Evolutionary conservation across 345 rosid genomes (phyloP).

Genomic region (Citrus mangshanensis): DNA sequence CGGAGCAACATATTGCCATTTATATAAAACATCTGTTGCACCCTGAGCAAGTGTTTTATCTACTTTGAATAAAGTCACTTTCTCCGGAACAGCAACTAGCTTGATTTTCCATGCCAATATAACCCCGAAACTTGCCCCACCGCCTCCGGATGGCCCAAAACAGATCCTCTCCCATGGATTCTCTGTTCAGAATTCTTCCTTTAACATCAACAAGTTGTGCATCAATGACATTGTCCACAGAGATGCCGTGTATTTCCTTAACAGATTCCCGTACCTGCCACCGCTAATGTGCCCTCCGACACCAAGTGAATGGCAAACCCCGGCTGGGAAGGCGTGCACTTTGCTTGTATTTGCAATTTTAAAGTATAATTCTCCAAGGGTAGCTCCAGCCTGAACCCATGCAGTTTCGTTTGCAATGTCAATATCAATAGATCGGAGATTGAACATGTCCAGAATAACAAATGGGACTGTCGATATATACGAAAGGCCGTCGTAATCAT

Average conservation of each 20-base stretch:
- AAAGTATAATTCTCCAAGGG: background rate
- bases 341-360: background rate
- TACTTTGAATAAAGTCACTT: background rate
- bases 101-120: background rate
- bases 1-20: background rate
- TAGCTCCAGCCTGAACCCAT: constrained; percentile 1
- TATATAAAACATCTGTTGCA: background rate
- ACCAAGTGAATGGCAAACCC: background rate
- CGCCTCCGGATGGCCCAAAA: constrained; percentile 10
- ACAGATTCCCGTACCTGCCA: background rate
- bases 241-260: background rate
- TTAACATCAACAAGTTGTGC: constrained; percentile 5
- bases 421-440: constrained; percentile 2
- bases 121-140: background rate
- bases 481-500: constrained; percentile 3
- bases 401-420: background rate
- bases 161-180: constrained; percentile 8
- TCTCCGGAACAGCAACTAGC: constrained; percentile 1
- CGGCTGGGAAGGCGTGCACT: background rate
- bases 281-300: background rate
- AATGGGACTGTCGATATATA: background rate
- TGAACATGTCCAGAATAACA: constrained; percentile 9
- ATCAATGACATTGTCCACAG: background rate
- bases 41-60: background rate
- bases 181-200: background rate